phyloP scores from a whole-genome alignment of 129 eudicot species.

The Saposhnikovia divaricata region DNA sequence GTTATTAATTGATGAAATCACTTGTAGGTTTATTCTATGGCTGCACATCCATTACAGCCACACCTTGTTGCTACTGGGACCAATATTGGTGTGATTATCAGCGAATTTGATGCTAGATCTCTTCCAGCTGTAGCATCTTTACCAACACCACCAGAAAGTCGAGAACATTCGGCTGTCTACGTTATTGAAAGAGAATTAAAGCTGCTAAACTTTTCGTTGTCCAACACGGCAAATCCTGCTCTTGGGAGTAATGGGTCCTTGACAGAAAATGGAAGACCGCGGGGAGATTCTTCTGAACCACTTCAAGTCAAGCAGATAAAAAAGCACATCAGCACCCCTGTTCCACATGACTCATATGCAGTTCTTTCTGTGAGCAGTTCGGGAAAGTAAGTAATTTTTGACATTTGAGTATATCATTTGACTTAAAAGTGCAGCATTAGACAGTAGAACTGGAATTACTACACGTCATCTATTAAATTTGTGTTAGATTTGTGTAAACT shows the following conservation, averaged over 20 bases:
- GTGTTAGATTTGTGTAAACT: not conserved
- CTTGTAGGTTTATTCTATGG: conserved; percentile 92
- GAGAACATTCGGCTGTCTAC: conserved; percentile 85
- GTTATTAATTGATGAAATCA: conserved; percentile 15
- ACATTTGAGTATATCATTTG: conserved; percentile 1
- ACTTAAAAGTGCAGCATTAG: not conserved
- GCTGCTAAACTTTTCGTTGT: conserved; percentile 73
- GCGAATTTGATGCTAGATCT: conserved; percentile 88
- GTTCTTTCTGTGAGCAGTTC: conserved; percentile 93
- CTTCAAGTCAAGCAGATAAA: conserved; percentile 82
- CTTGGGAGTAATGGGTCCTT: conserved; percentile 81
- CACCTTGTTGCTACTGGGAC: conserved; percentile 98
- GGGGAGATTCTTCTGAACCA: conserved; percentile 76
- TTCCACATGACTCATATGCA: conserved; percentile 93
- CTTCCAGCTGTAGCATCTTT: conserved; percentile 91
- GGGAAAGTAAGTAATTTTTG: conserved; percentile 62
- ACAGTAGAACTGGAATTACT: not conserved
- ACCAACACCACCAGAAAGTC: conserved; percentile 76
- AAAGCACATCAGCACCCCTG: conserved; percentile 88
- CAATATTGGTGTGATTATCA: conserved; percentile 75
- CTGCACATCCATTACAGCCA: conserved; percentile 95
- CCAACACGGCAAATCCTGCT: conserved; percentile 69
- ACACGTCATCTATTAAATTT: not conserved
- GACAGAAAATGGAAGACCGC: conserved; percentile 60
- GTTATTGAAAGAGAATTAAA: conserved; percentile 85